These are phyloP conservation scores for Boletus vinaceobasis DNA, from an alignment of 768 basidiomycete genomes.

Conservation along the genomic window DNA sequence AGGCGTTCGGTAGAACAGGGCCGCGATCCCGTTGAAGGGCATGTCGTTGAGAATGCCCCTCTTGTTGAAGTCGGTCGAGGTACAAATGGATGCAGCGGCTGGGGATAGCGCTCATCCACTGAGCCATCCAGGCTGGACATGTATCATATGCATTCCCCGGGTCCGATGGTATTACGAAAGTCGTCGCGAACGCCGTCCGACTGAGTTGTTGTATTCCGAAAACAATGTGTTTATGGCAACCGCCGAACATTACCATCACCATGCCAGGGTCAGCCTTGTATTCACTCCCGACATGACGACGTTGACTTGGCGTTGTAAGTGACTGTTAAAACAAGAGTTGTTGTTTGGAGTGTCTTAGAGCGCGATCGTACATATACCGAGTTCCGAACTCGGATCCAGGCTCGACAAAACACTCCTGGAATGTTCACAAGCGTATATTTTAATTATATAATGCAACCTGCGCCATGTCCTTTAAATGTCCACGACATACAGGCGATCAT, in stretches of 20 bases:
- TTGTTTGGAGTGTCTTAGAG: too few species aligned
- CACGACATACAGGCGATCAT: background rate
- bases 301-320: background rate
- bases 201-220: slow-evolving; percentile 6
- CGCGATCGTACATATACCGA: background rate
- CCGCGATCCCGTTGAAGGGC: slow-evolving; percentile 11
- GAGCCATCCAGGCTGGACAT: too few species aligned
- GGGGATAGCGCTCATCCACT: background rate
- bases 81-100: background rate
- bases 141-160: background rate
- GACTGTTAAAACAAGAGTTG: too few species aligned
- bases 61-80: background rate
- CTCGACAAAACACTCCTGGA: background rate
- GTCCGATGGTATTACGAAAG: background rate
- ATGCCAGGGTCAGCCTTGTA: background rate
- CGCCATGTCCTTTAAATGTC: background rate
- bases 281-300: background rate
- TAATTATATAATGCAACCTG: background rate
- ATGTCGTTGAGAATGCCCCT: background rate
- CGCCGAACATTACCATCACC: background rate
- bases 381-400: background rate
- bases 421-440: background rate
- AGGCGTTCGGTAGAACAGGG: slow-evolving; percentile 13
- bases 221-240: slow-evolving; percentile 13
- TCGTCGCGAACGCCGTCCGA: background rate